phyloP scores from a whole-genome alignment of 1,139 yeast genomes.

The Chernovozyma sophiae-reginae region DNA sequence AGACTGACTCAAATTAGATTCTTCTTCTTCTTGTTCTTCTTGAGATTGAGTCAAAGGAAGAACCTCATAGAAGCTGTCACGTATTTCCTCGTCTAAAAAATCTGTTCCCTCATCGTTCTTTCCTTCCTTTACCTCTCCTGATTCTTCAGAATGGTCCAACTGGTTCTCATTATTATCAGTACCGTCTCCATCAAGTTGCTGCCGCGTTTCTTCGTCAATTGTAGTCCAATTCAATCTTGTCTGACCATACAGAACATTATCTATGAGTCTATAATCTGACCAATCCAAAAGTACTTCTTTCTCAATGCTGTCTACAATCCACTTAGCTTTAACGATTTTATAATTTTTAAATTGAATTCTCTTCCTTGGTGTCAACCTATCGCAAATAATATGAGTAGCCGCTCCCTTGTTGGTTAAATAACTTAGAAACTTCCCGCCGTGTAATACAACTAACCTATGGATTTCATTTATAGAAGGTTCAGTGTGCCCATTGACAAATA shows the following conservation, averaged over 20 bases:
- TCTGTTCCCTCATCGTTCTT: slow-evolving; percentile 7
- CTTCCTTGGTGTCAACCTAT: slow-evolving; percentile 74
- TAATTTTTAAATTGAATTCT: slow-evolving; percentile 58
- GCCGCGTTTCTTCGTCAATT: slow-evolving; percentile 7
- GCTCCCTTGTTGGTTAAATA: slow-evolving; percentile 64
- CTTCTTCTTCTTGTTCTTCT: slow-evolving; percentile 8
- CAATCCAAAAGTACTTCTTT: slow-evolving; percentile 53
- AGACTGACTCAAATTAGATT: slow-evolving; percentile 4
- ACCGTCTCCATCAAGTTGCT: slow-evolving; percentile 5
- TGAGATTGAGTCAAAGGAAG: slow-evolving; percentile 1
- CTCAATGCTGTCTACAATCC: slow-evolving; percentile 70
- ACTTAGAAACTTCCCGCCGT: slow-evolving; percentile 79
- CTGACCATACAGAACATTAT: slow-evolving; percentile 51
- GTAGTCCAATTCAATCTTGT: slow-evolving; percentile 24
- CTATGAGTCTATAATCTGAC: slow-evolving; percentile 58
- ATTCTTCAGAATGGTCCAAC: slow-evolving; percentile 1
- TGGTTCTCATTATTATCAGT: slow-evolving; percentile 8
- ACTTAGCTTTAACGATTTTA: slow-evolving; percentile 74
- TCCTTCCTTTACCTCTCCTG: slow-evolving; percentile 1
- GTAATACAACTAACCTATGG: slow-evolving; percentile 62
- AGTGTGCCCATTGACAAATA: slow-evolving; percentile 86
- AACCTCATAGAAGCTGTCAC: slow-evolving; percentile 1
- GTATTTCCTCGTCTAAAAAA: slow-evolving; percentile 4
- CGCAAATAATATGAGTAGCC: slow-evolving; percentile 84
- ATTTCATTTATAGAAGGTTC: slow-evolving; percentile 69